Conservation (phyloP, 495 filamentous ascomycete species). For the Trichoderma orchidacearum region DNA sequence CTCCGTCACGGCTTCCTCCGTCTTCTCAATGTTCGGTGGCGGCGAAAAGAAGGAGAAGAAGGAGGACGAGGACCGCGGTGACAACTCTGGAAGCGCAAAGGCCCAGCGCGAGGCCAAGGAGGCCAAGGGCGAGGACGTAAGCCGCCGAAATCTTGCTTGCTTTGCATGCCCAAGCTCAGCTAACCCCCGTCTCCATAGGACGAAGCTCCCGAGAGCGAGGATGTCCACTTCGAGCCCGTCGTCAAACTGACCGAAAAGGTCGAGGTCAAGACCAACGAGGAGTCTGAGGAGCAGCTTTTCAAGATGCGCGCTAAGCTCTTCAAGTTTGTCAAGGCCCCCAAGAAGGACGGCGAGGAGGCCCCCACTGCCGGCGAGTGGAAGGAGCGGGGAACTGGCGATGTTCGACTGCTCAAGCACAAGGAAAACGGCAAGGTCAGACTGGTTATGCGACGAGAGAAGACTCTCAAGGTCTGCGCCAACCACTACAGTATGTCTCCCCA, state of each 20-base stretch:
- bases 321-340: constrained; percentile 61
- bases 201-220: constrained; percentile 65
- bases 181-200: no score
- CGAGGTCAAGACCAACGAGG: constrained; percentile 95
- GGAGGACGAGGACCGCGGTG: constrained; percentile 55
- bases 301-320: constrained; percentile 99
- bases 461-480: constrained; percentile 99
- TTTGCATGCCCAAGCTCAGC: no score
- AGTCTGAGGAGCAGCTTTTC: constrained; percentile 91
- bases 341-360: background rate
- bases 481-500: constrained; percentile 72
- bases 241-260: constrained; percentile 91
- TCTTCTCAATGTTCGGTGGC: constrained; percentile 97
- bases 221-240: constrained; percentile 95
- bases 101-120: constrained; percentile 61
- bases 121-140: constrained; percentile 31
- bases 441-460: constrained; percentile 99
- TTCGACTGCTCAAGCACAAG: constrained; percentile 92
- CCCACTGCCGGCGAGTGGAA: constrained; percentile 73
- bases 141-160: no score
- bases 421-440: constrained; percentile 96
- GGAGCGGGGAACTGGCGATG: constrained; percentile 95
- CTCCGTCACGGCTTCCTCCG: constrained; percentile 30
- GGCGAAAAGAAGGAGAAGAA: constrained; percentile 75
- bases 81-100: constrained; percentile 79